These are phyloP conservation scores for Ascoidea asiatica DNA, from an alignment of 805 yeast genomes.

Conservation along the genomic window DNA sequence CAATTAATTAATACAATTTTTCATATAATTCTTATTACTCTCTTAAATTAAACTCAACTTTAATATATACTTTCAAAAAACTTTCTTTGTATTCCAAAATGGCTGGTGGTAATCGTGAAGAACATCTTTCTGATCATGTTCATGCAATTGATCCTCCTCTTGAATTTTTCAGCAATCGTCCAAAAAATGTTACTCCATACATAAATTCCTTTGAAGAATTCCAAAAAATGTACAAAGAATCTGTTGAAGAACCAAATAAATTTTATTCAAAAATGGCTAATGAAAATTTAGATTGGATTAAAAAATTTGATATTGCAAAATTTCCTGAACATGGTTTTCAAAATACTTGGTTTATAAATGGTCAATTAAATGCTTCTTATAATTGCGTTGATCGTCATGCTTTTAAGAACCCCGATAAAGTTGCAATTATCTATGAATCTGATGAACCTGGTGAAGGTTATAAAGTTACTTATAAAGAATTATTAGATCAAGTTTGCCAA, in stretches of 20 bases:
- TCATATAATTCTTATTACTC: no score
- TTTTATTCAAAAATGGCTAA: constrained; percentile 76
- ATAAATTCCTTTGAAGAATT: constrained; percentile 56
- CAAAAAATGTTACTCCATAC: constrained; percentile 33
- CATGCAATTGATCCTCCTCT: constrained; percentile 22
- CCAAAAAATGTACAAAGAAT: constrained; percentile 57
- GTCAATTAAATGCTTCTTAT: constrained; percentile 67
- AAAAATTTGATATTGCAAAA: constrained; percentile 36
- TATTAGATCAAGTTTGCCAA: constrained; percentile 55
- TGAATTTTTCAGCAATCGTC: constrained; percentile 44
- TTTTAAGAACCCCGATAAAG: constrained; percentile 49
- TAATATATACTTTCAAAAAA: neutral
- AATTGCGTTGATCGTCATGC: constrained; percentile 82
- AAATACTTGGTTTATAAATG: constrained; percentile 67
- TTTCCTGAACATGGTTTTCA: constrained; percentile 37
- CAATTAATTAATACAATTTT: no score
- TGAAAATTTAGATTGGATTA: constrained; percentile 61
- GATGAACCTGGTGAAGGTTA: constrained; percentile 60
- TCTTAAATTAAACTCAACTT: neutral
- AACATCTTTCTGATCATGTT: neutral
- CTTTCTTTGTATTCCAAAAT: neutral
- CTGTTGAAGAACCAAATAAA: constrained; percentile 67
- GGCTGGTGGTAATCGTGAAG: neutral
- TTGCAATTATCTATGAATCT: constrained; percentile 70
- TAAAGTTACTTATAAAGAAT: constrained; percentile 54